phyloP scores from a whole-genome alignment of 176 grass and related monocot species.

The Eleusine coracana region DNA sequence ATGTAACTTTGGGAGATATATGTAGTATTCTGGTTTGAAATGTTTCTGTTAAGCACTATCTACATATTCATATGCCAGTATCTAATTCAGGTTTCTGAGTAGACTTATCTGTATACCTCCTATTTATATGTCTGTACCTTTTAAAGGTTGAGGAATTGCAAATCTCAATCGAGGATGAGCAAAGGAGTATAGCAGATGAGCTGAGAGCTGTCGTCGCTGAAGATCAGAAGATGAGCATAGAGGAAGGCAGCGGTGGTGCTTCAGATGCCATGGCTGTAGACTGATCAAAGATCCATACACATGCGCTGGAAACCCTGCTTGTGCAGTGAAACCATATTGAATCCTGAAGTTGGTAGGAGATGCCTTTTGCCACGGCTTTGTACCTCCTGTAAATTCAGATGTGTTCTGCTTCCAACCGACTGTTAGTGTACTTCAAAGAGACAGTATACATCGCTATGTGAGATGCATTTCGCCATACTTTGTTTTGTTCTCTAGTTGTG shows the following conservation, averaged over 20 bases:
- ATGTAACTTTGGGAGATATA: background rate
- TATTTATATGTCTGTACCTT: conserved; percentile 10
- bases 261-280: conserved; percentile 88
- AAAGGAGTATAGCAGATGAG: conserved; percentile 74
- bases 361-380: background rate
- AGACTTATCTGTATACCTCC: background rate
- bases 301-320: background rate
- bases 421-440: background rate
- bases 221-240: conserved; percentile 67
- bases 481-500: too few species aligned
- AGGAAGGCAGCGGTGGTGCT: conserved; percentile 66
- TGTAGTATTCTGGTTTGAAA: background rate
- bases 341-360: background rate
- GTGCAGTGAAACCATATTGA: background rate
- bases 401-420: background rate
- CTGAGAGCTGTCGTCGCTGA: conserved; percentile 39
- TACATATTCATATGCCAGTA: conserved; percentile 3
- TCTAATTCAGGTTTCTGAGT: conserved; percentile 3
- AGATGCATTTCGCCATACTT: background rate
- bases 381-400: conserved; percentile 15
- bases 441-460: conserved; percentile 22
- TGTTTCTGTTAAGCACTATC: background rate
- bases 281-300: conserved; percentile 30
- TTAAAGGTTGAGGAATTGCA: conserved; percentile 87
- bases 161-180: conserved; percentile 78